These are phyloP conservation scores for Cornus florida DNA, from an alignment of 148 eudicot species.

Conservation along the genomic window DNA sequence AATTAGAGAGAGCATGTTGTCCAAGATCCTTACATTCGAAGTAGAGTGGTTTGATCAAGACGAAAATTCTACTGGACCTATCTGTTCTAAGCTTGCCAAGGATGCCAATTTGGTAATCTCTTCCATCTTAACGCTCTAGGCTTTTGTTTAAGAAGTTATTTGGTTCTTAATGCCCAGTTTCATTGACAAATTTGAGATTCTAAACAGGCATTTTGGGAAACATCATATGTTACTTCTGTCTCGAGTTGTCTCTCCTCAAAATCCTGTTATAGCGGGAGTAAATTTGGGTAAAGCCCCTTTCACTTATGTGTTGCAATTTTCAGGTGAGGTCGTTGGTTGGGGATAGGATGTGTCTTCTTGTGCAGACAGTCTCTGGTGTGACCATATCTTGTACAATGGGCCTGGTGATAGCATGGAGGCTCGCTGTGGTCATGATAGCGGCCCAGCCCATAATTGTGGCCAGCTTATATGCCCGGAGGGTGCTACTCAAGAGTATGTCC, in stretches of 20 bases:
- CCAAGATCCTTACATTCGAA: slow-evolving; percentile 20
- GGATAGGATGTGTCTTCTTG: slow-evolving; percentile 12
- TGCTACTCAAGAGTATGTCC: slow-evolving; percentile 10
- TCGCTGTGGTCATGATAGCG: slow-evolving; percentile 16
- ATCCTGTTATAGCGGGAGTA: too few relatives aligned
- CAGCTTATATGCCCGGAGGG: background rate
- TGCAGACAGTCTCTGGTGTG: slow-evolving; percentile 12
- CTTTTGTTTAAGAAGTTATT: too few relatives aligned
- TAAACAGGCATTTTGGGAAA: too few relatives aligned
- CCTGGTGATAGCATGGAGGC: slow-evolving; percentile 11
- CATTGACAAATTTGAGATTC: too few relatives aligned
- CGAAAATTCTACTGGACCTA: slow-evolving; percentile 16
- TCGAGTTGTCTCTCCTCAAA: too few relatives aligned
- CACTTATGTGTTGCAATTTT: background rate
- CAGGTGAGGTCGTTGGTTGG: slow-evolving; percentile 21
- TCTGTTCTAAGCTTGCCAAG: slow-evolving; percentile 13
- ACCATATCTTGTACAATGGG: slow-evolving; percentile 15
- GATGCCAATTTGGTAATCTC: slow-evolving; percentile 17
- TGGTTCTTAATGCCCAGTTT: too few relatives aligned
- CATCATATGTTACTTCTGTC: too few relatives aligned
- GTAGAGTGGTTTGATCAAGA: slow-evolving; percentile 17
- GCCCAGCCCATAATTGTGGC: slow-evolving; percentile 12
- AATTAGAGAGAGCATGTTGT: slow-evolving; percentile 16
- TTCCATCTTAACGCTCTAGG: too few relatives aligned
- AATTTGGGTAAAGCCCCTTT: background rate